Conservation (phyloP, 257 asterid genomes). For the Plantago elongata region DNA sequence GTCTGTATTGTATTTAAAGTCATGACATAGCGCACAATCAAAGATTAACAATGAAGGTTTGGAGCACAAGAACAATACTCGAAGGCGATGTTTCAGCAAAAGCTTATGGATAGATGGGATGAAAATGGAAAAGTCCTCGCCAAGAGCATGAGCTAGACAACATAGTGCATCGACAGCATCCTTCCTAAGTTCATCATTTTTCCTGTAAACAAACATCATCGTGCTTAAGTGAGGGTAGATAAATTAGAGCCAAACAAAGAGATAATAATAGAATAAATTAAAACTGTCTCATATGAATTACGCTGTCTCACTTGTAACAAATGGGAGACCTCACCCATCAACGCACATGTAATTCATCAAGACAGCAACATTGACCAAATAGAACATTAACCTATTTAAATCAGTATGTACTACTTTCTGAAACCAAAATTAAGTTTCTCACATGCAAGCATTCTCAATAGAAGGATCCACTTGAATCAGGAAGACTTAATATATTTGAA, state of each 20-base stretch:
- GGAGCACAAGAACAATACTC: conserved; percentile 39
- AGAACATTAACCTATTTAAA: conserved; percentile 5
- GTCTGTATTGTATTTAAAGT: not conserved
- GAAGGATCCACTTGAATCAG: too few relatives aligned
- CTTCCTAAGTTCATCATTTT: conserved; percentile 80
- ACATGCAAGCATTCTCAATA: not conserved
- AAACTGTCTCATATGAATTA: not conserved
- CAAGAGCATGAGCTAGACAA: conserved; percentile 93
- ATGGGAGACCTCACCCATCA: too few relatives aligned
- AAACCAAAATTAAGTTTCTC: not conserved
- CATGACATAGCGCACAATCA: conserved; percentile 14
- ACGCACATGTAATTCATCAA: too few relatives aligned
- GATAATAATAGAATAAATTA: not conserved
- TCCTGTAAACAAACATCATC: conserved; percentile 45
- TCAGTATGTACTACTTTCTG: not conserved
- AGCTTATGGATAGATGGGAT: conserved; percentile 88
- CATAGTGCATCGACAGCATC: conserved; percentile 95
- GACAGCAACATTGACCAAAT: not conserved
- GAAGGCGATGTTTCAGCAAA: conserved; percentile 72
- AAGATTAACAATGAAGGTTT: conserved; percentile 6
- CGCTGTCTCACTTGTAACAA: conserved; percentile 5
- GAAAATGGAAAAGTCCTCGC: conserved; percentile 92
- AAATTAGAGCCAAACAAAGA: conserved; percentile 11
- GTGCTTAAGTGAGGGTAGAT: conserved; percentile 16
- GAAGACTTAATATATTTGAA: too few relatives aligned